These are phyloP conservation scores for Monilinia fructigena DNA, from an alignment of 2,329 filamentous ascomycete species.

Conservation along the genomic window DNA sequence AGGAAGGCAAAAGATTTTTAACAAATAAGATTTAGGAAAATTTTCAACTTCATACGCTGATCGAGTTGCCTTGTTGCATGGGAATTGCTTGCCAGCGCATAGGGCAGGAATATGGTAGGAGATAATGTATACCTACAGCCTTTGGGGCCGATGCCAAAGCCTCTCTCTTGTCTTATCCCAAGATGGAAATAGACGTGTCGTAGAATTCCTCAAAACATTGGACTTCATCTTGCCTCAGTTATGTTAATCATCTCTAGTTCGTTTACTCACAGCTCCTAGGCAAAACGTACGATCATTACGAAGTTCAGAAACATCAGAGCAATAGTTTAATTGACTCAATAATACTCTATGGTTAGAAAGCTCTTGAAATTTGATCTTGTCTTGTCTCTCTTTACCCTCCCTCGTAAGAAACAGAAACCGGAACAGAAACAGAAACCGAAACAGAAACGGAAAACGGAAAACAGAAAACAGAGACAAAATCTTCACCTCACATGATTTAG, in stretches of 20 bases:
- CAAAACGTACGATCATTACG: neutral
- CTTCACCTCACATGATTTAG: conserved; percentile 10
- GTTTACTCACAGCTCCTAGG: too few species aligned
- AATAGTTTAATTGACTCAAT: neutral
- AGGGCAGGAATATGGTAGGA: conserved; percentile 7
- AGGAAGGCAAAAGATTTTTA: neutral
- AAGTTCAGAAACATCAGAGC: neutral
- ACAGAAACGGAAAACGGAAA: neutral
- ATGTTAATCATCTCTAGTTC: neutral
- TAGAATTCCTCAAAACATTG: neutral
- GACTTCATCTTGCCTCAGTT: neutral
- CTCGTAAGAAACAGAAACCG: neutral
- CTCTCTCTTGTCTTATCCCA: neutral
- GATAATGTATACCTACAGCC: neutral
- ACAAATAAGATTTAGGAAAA: conserved; percentile 18
- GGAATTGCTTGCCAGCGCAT: conserved; percentile 19
- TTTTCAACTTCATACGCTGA: conserved; percentile 14
- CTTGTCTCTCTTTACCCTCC: neutral
- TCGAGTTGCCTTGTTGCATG: conserved; percentile 19
- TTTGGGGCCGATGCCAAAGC: too few species aligned
- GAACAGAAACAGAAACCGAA: neutral
- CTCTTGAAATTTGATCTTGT: too few species aligned
- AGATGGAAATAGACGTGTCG: neutral
- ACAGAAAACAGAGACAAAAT: too few species aligned
- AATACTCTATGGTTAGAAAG: neutral